These are phyloP conservation scores for Cicer arietinum DNA, from an alignment of 306 rosid genomes.

Conservation along the genomic window DNA sequence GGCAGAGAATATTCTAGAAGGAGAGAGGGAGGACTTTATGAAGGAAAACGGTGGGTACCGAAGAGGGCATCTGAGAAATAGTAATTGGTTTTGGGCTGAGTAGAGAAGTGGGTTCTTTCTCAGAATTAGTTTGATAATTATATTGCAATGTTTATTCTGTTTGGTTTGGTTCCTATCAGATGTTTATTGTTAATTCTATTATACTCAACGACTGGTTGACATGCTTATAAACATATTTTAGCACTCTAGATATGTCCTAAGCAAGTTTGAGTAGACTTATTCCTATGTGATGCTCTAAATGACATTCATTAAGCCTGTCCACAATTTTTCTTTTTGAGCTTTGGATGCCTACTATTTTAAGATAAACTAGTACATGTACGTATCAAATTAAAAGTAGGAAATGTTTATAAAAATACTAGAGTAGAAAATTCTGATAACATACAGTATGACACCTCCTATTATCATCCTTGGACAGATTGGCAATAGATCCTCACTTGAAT, in stretches of 20 bases:
- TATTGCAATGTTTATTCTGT: not conserved
- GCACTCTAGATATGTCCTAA: not conserved
- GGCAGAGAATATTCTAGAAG: not conserved
- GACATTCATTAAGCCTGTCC: not conserved
- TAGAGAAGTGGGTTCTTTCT: not conserved
- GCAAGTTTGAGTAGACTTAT: not conserved
- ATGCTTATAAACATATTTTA: not conserved
- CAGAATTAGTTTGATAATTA: not conserved
- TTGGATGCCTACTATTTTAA: not conserved
- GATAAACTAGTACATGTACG: not conserved
- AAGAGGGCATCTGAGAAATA: not conserved
- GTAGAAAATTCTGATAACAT: no score
- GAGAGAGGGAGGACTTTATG: not conserved
- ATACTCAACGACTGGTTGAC: not conserved
- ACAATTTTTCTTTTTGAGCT: not conserved
- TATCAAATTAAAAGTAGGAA: no score
- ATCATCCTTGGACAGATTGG: no score
- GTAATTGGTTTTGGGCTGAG: not conserved
- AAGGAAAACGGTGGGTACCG: not conserved
- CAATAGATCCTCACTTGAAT: no score
- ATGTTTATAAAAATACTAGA: no score
- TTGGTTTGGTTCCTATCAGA: no score
- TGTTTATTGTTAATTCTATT: not conserved
- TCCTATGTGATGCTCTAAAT: not conserved
- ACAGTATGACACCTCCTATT: no score